Percentiles rank a stretch among this genome's conserved stretches.
These are phyloP conservation scores for Coemansia sp. DNA, from an alignment of 192 early-diverging fungal genomes.

Conservation along the genomic window DNA sequence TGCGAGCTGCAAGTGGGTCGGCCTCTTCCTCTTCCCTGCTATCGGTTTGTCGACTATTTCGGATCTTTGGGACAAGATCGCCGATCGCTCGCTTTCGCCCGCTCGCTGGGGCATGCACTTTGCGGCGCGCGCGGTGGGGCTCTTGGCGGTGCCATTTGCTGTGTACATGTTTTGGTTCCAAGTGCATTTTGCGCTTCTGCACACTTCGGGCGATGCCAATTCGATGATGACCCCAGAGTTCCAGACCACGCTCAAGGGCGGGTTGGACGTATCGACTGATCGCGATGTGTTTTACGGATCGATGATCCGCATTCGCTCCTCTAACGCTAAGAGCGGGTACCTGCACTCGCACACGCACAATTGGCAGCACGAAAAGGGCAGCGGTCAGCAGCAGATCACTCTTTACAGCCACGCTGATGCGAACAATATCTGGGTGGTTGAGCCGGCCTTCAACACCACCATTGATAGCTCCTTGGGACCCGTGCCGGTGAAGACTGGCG, in stretches of 20 bases:
- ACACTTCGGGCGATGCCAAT: constrained; percentile 77
- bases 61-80: constrained; percentile 88
- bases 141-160: constrained; percentile 76
- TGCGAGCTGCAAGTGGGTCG: constrained; percentile 90
- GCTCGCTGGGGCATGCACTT: constrained; percentile 64
- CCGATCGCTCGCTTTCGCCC: constrained; percentile 63
- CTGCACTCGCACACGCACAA: constrained; percentile 65
- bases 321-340: constrained; percentile 46
- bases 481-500: constrained; percentile 61
- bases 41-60: constrained; percentile 80
- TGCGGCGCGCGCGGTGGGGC: constrained; percentile 73
- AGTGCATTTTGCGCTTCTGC: constrained; percentile 85
- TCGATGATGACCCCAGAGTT: constrained; percentile 92
- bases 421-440: constrained; percentile 80
- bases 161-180: constrained; percentile 86
- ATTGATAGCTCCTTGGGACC: constrained; percentile 31
- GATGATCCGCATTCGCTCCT: constrained; percentile 46
- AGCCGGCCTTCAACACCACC: constrained; percentile 48
- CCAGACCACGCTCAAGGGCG: constrained; percentile 77
- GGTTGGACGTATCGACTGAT: constrained; percentile 25
- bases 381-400: constrained; percentile 78
- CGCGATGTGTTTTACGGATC: constrained; percentile 56
- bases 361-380: constrained; percentile 62
- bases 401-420: constrained; percentile 77
- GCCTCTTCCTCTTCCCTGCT: constrained; percentile 83